Base-by-base conservation (phyloP, 164 flowering plant species). In the Chloranthus sessilifolius region DNA sequence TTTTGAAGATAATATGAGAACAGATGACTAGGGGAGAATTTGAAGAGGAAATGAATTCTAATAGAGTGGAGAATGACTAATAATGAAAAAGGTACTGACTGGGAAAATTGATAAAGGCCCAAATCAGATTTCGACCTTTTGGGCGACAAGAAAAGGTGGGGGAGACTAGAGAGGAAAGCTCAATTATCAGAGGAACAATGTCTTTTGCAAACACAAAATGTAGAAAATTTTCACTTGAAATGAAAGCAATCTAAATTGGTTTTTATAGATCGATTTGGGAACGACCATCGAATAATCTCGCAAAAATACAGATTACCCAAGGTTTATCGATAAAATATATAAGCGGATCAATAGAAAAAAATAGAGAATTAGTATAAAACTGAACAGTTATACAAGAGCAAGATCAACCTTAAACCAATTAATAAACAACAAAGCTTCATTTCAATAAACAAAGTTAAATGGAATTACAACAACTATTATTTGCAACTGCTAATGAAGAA, bases 401-500 rank as follows among this genome's bases (percentile, higher is more conserved):
- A 38, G 7, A 16, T 7, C 16, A 38, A 8, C 14, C 14, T 3
- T 16, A 38, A 20, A 14, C 16, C 24, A 42, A 42, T 7, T 10
- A 15, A 15, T 21, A 26, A 34, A 53, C 36, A 52, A 47, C 39
- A 16, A 52, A 31, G 56, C 34, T 45, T 47, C 35, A 17, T 41
- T 55, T 44, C 9, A 59, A 63, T 55, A 42, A 21, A 22, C 29
- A 48, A 24, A 43, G 35, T 37, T 50, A 41, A 50, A 45, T 11
- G 25, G 36, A 37, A 44, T 62, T 50, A 55, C 63, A 56, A 50
- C 55, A 30, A 17, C 46, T 52, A 45, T 60, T 56, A 55, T 70
- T 66, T 45, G 52, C 46, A 44, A 47, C 37, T 5, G 44, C 37
- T 45, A 26, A 23, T 33, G 8, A 44, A 33, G 33, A 25, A 50